Conservation (phyloP, 441 rosid species). For the Pelargonium myrrhifolium region DNA sequence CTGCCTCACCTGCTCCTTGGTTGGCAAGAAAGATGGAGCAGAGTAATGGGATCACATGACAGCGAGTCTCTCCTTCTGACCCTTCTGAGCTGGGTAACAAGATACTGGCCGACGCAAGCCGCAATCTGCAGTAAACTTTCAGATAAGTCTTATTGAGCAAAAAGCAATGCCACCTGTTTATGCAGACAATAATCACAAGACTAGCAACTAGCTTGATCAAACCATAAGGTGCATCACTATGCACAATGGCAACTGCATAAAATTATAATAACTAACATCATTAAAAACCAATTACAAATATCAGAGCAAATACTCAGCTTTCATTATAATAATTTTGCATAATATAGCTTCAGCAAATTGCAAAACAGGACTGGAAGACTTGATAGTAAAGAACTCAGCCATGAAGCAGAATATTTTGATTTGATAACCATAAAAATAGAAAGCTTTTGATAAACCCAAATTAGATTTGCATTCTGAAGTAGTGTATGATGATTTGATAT, state of each 20-base stretch:
- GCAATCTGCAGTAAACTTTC: constrained; percentile 43
- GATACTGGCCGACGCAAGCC: constrained; percentile 68
- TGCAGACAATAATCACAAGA: neutral
- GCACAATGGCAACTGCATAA: neutral
- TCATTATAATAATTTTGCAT: too few relatives aligned
- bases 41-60: constrained; percentile 63
- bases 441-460: neutral
- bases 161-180: neutral
- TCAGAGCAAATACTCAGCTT: neutral
- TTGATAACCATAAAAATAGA: neutral
- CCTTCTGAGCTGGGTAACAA: constrained; percentile 44
- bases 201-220: neutral
- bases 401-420: neutral
- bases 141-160: neutral
- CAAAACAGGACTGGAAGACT: neutral
- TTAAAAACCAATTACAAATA: neutral
- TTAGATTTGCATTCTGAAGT: neutral
- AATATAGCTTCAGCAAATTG: neutral
- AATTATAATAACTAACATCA: neutral
- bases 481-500: neutral
- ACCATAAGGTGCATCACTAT: neutral
- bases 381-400: neutral
- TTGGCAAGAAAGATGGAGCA: constrained; percentile 85
- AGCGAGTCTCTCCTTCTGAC: constrained; percentile 35
- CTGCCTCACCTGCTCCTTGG: constrained; percentile 55